These are phyloP conservation scores for Hymenoscyphus albidus DNA, from an alignment of 2,329 filamentous ascomycete genomes.

Conservation along the genomic window DNA sequence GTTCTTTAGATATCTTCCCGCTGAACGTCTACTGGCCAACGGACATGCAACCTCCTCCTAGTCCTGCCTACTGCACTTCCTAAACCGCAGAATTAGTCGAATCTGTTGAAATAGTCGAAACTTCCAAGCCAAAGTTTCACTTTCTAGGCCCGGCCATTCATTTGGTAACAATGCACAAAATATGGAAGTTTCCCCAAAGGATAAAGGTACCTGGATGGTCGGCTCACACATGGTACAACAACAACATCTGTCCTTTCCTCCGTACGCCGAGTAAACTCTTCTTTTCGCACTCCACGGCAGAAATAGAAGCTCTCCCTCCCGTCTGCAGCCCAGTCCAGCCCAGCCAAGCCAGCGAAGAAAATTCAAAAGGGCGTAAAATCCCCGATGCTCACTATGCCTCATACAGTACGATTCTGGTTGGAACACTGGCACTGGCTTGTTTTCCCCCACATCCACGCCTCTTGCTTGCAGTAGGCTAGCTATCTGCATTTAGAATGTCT, in stretches of 20 bases:
- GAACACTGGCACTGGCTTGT: not conserved
- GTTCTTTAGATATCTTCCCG: not conserved
- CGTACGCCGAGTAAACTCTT: not conserved
- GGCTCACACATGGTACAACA: not conserved
- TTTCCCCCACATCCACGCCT: not conserved
- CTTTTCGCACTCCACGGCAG: not conserved
- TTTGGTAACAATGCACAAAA: not conserved
- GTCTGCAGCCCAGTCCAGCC: not conserved
- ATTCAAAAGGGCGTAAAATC: no score
- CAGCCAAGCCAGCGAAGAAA: no score
- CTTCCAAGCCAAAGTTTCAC: not conserved
- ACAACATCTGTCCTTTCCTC: not conserved
- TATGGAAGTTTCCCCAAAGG: not conserved
- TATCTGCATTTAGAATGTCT: not conserved
- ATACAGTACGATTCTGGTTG: not conserved
- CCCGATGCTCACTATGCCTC: not conserved
- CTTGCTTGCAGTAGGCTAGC: not conserved
- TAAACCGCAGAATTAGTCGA: not conserved
- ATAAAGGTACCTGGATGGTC: not conserved
- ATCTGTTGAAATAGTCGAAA: not conserved
- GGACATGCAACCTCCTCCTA: not conserved
- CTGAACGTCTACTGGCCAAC: not conserved
- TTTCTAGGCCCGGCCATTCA: not conserved
- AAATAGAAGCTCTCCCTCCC: not conserved
- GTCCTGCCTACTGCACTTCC: not conserved